A percentile compares a stretch with the other conserved stretches of the same genome.
Evolutionary conservation across 306 rosid genomes (phyloP).

Genomic region (Astragalus membranaceus): DNA sequence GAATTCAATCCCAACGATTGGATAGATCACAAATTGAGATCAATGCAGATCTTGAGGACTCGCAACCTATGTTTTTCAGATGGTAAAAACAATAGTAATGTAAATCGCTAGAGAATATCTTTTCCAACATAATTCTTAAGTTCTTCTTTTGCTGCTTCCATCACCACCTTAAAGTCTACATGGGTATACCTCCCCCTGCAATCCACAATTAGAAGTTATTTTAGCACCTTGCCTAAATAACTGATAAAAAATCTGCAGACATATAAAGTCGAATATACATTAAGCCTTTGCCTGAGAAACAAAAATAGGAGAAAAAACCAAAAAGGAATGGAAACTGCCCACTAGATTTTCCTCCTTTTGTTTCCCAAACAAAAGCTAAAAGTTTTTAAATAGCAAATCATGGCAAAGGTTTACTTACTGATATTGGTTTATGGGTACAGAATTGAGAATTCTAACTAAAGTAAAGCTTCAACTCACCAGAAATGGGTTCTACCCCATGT

Average conservation of each 20-base stretch:
- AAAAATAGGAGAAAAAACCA: not conserved
- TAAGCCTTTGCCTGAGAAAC: not conserved
- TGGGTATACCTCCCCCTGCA: conserved; percentile 89
- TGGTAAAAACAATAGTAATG: conserved; percentile 10
- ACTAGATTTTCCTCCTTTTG: not conserved
- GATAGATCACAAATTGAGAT: not conserved
- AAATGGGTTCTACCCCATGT: conserved; percentile 84
- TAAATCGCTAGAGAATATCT: conserved; percentile 32
- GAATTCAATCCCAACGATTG: not conserved
- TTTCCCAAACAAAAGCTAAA: conserved; percentile 8
- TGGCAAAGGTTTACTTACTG: not conserved
- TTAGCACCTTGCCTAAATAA: conserved; percentile 2
- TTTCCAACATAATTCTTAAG: conserved; percentile 52
- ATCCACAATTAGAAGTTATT: conserved; percentile 26
- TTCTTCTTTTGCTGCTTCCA: conserved; percentile 83
- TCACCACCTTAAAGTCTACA: conserved; percentile 52
- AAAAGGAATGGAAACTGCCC: conserved; percentile 1
- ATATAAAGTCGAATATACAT: not conserved
- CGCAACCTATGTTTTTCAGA: conserved; percentile 4
- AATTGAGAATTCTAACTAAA: not conserved
- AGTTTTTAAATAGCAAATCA: not conserved
- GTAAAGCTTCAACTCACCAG: conserved; percentile 44
- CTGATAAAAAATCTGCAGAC: conserved; percentile 1
- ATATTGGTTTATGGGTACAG: not conserved
- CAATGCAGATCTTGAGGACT: not conserved